Evolutionary conservation across 495 filamentous ascomycete species (phyloP).

Genomic region (Aspergillus asperescens): DNA sequence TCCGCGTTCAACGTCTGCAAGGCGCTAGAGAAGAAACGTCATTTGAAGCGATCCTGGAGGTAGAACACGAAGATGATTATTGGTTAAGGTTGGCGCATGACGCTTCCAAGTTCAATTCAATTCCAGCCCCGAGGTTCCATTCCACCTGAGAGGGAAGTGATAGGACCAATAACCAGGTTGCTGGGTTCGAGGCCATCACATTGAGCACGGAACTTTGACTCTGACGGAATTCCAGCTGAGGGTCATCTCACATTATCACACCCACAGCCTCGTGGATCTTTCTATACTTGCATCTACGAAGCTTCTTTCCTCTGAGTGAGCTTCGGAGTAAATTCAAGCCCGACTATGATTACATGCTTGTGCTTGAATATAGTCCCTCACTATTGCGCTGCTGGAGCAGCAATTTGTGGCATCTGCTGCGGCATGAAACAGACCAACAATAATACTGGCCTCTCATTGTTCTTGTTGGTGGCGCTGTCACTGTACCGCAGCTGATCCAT

Average conservation of each 20-base stretch:
- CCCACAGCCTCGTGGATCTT: too few species aligned
- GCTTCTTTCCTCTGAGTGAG: too few species aligned
- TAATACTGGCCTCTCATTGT: slow-evolving; percentile 8
- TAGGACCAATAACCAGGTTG: slow-evolving; percentile 21
- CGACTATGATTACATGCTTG: too few species aligned
- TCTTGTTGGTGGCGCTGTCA: neutral
- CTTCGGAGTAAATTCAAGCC: too few species aligned
- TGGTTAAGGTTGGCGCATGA: too few species aligned
- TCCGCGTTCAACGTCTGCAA: too few species aligned
- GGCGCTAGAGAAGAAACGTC: neutral
- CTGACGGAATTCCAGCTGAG: neutral
- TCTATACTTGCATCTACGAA: too few species aligned
- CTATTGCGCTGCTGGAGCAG: neutral
- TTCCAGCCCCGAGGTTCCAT: too few species aligned
- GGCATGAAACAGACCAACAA: slow-evolving; percentile 11
- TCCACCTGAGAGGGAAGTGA: too few species aligned
- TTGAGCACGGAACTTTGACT: neutral
- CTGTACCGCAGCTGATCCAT: neutral
- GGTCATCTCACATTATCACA: neutral
- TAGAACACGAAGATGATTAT: neutral
- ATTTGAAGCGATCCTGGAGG: neutral
- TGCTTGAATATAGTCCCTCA: too few species aligned
- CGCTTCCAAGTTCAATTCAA: neutral
- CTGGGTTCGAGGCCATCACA: slow-evolving; percentile 10
- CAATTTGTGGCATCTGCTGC: slow-evolving; percentile 3